These are phyloP conservation scores for Oehlia diaphana DNA, from an alignment of 192 early-diverging fungal genomes.

Conservation along the genomic window DNA sequence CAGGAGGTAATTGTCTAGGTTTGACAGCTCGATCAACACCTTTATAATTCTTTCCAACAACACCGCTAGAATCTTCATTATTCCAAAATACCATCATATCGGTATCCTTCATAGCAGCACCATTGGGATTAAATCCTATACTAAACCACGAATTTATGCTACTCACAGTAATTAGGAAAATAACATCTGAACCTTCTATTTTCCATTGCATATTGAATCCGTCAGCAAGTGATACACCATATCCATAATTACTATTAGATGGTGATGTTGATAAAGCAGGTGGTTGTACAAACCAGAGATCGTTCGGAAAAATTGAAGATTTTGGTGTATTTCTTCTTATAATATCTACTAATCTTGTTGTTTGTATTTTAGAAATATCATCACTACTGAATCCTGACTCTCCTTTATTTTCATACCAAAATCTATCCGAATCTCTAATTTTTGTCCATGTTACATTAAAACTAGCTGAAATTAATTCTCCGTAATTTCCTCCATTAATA, in stretches of 20 bases:
- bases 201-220: neutral
- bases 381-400: neutral
- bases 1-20: neutral
- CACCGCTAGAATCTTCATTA: neutral
- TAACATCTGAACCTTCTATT: neutral
- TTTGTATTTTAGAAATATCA: neutral
- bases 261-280: neutral
- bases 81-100: neutral
- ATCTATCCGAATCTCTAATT: constrained; percentile 51
- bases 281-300: neutral
- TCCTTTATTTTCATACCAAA: constrained; percentile 51
- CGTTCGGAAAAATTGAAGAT: neutral
- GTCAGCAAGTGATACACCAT: neutral
- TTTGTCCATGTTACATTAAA: neutral
- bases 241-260: neutral
- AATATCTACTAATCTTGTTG: neutral
- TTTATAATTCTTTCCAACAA: neutral
- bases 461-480: neutral
- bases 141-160: neutral
- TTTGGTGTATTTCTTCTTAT: neutral
- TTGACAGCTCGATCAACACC: neutral
- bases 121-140: neutral
- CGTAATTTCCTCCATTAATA: constrained; percentile 19
- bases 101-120: neutral
- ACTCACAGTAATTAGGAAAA: neutral